These are phyloP conservation scores for Paraglomus occultum DNA, from an alignment of 192 early-diverging fungal genomes.

Conservation along the genomic window DNA sequence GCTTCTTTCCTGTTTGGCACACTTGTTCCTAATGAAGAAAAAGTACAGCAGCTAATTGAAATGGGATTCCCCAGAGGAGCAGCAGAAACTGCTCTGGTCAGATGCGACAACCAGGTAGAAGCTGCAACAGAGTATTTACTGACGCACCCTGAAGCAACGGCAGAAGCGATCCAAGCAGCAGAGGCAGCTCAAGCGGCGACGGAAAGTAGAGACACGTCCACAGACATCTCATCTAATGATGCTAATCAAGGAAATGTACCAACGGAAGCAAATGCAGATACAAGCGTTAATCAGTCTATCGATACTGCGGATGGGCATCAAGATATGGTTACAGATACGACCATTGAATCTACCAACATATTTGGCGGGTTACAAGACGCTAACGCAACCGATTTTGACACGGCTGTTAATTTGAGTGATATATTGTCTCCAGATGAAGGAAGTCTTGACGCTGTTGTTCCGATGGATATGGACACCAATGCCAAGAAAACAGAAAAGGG, in stretches of 20 bases:
- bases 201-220: constrained; percentile 35
- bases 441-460: background rate
- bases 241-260: constrained; percentile 23
- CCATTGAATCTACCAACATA: constrained; percentile 19
- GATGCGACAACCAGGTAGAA: constrained; percentile 71
- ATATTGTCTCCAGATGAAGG: background rate
- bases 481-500: constrained; percentile 43
- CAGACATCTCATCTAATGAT: constrained; percentile 13
- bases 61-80: constrained; percentile 85
- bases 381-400: constrained; percentile 28
- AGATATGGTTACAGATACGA: background rate
- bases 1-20: constrained; percentile 16
- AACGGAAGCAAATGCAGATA: constrained; percentile 28
- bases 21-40: constrained; percentile 57
- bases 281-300: background rate
- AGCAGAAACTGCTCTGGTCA: constrained; percentile 75
- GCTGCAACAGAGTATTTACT: constrained; percentile 87
- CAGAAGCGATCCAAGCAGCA: constrained; percentile 35
- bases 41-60: constrained; percentile 70
- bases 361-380: constrained; percentile 11
- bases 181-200: constrained; percentile 43
- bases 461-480: constrained; percentile 26
- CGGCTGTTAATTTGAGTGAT: constrained; percentile 18
- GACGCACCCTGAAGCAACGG: constrained; percentile 60
- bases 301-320: constrained; percentile 32